Conservation (phyloP, 305 asterid species). For the Euphrasia arctica region DNA sequence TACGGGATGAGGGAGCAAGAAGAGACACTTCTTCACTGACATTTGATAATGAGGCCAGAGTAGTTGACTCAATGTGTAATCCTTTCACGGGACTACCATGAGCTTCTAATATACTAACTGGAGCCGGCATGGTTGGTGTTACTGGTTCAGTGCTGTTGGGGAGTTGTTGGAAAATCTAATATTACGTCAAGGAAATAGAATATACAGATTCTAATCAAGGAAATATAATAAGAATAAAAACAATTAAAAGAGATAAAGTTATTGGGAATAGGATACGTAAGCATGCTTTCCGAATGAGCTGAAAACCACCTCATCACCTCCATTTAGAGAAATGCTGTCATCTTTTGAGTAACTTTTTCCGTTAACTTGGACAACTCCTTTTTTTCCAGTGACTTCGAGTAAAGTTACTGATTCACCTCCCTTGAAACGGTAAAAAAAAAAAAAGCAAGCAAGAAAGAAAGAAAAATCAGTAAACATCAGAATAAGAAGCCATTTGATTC, state of each 20-base stretch:
- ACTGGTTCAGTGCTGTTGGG: conserved; percentile 36
- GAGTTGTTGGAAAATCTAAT: conserved; percentile 75
- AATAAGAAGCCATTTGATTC: conserved; percentile 20
- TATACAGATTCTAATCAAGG: conserved; percentile 1
- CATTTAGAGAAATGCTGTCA: conserved; percentile 62
- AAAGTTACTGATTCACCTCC: conserved; percentile 57
- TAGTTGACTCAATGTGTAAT: conserved; percentile 64
- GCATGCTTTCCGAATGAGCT: conserved; percentile 70
- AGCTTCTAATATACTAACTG: conserved; percentile 73
- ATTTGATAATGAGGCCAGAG: conserved; percentile 51
- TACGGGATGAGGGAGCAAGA: conserved; percentile 51
- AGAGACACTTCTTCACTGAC: conserved; percentile 49
- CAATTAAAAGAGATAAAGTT: conserved; percentile 17
- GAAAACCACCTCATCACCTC: conserved; percentile 90
- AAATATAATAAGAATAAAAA: conserved; percentile 19
- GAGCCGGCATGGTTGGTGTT: conserved; percentile 35
- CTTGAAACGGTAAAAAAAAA: conserved; percentile 31
- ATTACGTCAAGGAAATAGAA: conserved; percentile 50
- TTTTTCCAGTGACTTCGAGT: conserved; percentile 76
- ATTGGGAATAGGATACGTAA: conserved; percentile 72
- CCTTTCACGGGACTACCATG: conserved; percentile 57
- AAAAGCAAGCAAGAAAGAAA: background rate
- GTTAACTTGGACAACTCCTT: conserved; percentile 83
- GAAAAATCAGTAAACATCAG: conserved; percentile 23
- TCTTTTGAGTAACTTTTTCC: conserved; percentile 64